Evolutionary conservation across 2,329 filamentous ascomycete species (phyloP), one percentile per base, ranked within the genome.

Genomic region (Botrytis elliptica): DNA sequence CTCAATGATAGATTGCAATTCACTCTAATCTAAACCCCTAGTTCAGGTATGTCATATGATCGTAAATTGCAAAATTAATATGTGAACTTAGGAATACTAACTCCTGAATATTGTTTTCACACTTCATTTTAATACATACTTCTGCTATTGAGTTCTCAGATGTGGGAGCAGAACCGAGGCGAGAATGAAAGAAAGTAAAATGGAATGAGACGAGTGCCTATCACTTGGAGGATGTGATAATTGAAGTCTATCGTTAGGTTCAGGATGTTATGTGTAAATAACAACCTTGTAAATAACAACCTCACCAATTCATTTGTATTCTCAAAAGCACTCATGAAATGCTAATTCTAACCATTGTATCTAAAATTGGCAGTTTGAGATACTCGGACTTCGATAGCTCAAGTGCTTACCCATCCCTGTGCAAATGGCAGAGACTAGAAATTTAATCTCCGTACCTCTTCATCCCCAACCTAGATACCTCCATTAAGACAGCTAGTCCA

Each of bases 141-240:
- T 18, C 18, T 18, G 4, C 0, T 16, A 4, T 2, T 29, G 14
- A 29, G 3, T 55, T 1, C 25, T 29, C n/a, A 18, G 6, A 29
- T 29, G 3, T 29, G 0, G 14, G 25, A 29, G 12, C 6, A 18
- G 14, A 55, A 7, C 0, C 0, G 9, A 29, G 52, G 14, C 6
- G n/a, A 55, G n/a, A 6, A 55, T 55, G n/a, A 9, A 3, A 29
- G 6, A 18, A 8, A 55, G 1, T 3, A 18, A 16, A 2, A n/a
- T n/a, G 4, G 12, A 52, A n/a, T n/a, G 10, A 52, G 12, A 14
- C 4, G 9, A 52, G 25, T 52, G 49, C 49, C 1, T n/a, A 14
- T 52, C 25, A 52, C 49, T n/a, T 6, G 25, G 14, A n/a, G 1
- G 2, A n/a, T 14, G 5, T 52, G 25, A 14, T n/a, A n/a, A 52